Base-by-base conservation (phyloP, 108 stramenopile species). In the Nitzschia sp. region DNA sequence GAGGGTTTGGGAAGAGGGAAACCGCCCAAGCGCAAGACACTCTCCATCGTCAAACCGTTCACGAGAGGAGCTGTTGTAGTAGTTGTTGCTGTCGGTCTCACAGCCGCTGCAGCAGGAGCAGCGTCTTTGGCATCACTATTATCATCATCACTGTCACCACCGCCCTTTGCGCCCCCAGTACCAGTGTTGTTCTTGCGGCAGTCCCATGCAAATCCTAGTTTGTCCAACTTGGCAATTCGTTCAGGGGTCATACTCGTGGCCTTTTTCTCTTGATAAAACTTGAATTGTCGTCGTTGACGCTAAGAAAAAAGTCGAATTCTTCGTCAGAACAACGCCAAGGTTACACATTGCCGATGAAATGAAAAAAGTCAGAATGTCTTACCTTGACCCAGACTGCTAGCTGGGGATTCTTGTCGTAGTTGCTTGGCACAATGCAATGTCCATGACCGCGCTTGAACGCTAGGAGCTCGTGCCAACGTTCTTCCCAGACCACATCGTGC, bases 151-250 rank as follows among this genome's bases (percentile, higher is more conserved):
- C 30, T 41, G 29, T 30, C n/a, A 58, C 30, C 16, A 9, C 25
- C 6, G 15, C 30, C 6, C 56, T 58, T 58, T 29, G 5, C 8
- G 26, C 6, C 15, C 11, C 13, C 11, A 6, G 34, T 41, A 15
- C 19, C 33, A 22, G 3, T 50, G 33, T 69, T 63, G 53, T 38
- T 34, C 38, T 75, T 72, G 30, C 77, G 71, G 53, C 73, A 64
- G 27, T 83, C 76, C 83, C 83, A 84, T 52, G 67, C 68, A 68
- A 84, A 84, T n/a, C 83, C 83, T 27, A 80, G 33, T 11, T 52
- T 41, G 26, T 84, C 71, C 45, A 84, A 44, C 29, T 55, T 56
- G 3, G 34, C 45, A 29, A 80, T 78, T 35, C 83, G 66, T 52
- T 84, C 79, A 6, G 67, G 65, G 17, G 71, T 78, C 80, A 84